Evolutionary conservation across 148 eudicot genomes (phyloP).

Genomic region (Selenicereus undatus): DNA sequence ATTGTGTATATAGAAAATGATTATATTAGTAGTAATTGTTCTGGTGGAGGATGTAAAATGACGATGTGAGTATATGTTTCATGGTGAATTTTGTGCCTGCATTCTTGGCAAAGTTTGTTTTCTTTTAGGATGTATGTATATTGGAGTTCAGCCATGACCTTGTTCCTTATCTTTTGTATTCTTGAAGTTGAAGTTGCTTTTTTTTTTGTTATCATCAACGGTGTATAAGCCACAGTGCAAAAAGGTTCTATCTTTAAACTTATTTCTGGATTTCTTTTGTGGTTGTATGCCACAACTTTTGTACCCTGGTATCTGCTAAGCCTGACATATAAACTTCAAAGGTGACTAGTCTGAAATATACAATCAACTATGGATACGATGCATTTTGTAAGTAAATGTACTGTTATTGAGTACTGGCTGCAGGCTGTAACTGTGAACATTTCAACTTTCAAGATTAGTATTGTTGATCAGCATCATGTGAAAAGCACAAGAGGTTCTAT

Average conservation of each 20-base stretch:
- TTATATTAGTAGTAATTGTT: too few relatives aligned
- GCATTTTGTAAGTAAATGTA: not conserved
- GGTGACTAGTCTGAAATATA: not conserved
- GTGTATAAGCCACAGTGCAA: not conserved
- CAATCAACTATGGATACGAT: not conserved
- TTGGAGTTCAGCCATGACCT: too few relatives aligned
- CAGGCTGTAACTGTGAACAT: not conserved
- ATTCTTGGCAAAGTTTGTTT: not conserved
- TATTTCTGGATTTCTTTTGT: too few relatives aligned
- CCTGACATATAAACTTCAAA: not conserved
- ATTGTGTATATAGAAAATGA: not conserved
- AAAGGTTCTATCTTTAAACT: not conserved
- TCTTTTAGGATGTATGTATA: not conserved
- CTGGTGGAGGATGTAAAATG: not conserved
- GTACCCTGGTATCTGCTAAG: too few relatives aligned
- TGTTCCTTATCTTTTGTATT: not conserved
- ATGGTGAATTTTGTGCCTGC: too few relatives aligned
- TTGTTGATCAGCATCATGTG: not conserved
- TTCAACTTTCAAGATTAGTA: not conserved
- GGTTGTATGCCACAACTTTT: too few relatives aligned
- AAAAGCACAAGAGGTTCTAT: not conserved
- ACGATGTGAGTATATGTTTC: not conserved
- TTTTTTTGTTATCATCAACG: not conserved
- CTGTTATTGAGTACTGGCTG: not conserved
- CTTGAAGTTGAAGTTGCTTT: not conserved